phyloP scores from a whole-genome alignment of 352 stramenopile species.

The Phytophthora quininea region DNA sequence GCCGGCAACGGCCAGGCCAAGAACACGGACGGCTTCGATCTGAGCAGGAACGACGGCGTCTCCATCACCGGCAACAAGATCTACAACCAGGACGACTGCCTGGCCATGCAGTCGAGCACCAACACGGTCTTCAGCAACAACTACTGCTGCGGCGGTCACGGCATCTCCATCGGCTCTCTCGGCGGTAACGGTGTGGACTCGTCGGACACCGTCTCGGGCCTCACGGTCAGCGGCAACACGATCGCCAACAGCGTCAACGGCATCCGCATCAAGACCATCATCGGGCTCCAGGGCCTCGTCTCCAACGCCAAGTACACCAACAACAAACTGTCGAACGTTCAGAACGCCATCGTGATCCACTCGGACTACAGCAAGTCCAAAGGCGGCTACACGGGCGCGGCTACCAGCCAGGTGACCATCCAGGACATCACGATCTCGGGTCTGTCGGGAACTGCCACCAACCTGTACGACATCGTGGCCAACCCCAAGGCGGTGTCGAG shows the following conservation, averaged over 20 bases:
- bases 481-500: slow-evolving; percentile 23
- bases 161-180: slow-evolving; percentile 32
- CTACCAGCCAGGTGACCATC: slow-evolving; percentile 34
- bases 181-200: slow-evolving; percentile 15
- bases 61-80: slow-evolving; percentile 36
- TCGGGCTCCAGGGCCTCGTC: slow-evolving; percentile 20
- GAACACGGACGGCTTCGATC: slow-evolving; percentile 35
- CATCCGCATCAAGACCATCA: slow-evolving; percentile 24
- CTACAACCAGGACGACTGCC: slow-evolving; percentile 36
- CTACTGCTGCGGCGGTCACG: slow-evolving; percentile 25
- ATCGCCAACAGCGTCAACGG: slow-evolving; percentile 33
- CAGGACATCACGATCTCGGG: slow-evolving; percentile 24
- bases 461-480: slow-evolving; percentile 26
- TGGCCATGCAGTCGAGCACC: slow-evolving; percentile 26
- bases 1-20: slow-evolving; percentile 14
- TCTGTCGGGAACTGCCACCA: slow-evolving; percentile 19
- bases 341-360: slow-evolving; percentile 24
- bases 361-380: slow-evolving; percentile 20
- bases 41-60: slow-evolving; percentile 31
- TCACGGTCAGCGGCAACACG: slow-evolving; percentile 25
- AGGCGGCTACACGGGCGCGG: slow-evolving; percentile 10
- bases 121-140: slow-evolving; percentile 24
- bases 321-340: slow-evolving; percentile 18
- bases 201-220: slow-evolving; percentile 20
- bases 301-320: slow-evolving; percentile 22